These are phyloP conservation scores for Phaeosphaeria sp. DNA, from an alignment of 2,329 filamentous ascomycete species.

Conservation along the genomic window DNA sequence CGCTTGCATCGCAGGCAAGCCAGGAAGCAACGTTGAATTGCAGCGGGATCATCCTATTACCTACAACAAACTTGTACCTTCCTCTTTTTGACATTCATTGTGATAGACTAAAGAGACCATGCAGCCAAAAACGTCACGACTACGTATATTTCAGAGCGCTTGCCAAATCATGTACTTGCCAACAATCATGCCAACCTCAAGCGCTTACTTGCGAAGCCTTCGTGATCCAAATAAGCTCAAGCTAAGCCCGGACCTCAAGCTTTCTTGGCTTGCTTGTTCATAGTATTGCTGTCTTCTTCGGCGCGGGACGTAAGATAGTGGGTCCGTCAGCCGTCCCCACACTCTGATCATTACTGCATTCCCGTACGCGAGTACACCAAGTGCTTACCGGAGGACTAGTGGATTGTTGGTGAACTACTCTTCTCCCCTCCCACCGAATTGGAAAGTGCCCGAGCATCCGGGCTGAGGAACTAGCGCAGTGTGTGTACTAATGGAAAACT, in stretches of 20 bases:
- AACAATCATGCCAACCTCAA: not conserved
- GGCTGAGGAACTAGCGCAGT: not conserved
- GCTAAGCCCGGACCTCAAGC: not conserved
- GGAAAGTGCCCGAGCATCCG: not conserved
- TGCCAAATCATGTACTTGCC: not conserved
- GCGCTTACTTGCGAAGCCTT: not conserved
- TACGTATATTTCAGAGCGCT: not conserved
- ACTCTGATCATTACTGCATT: not conserved
- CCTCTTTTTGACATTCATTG: not conserved
- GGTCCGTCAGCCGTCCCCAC: not conserved
- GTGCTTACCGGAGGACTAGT: not conserved
- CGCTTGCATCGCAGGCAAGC: not conserved
- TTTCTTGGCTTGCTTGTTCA: not conserved
- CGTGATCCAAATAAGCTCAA: not conserved
- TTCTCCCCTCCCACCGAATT: not conserved
- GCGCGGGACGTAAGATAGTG: not conserved
- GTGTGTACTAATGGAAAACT: not conserved
- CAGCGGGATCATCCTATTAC: not conserved
- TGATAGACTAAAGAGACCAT: not conserved
- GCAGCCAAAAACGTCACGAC: not conserved
- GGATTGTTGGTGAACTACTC: not conserved
- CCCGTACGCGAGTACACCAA: not conserved
- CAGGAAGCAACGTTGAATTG: not conserved
- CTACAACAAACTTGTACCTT: not conserved
- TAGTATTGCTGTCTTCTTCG: not conserved